phyloP scores from a whole-genome alignment of 345 rosid genomes.

The Linum trigynum region DNA sequence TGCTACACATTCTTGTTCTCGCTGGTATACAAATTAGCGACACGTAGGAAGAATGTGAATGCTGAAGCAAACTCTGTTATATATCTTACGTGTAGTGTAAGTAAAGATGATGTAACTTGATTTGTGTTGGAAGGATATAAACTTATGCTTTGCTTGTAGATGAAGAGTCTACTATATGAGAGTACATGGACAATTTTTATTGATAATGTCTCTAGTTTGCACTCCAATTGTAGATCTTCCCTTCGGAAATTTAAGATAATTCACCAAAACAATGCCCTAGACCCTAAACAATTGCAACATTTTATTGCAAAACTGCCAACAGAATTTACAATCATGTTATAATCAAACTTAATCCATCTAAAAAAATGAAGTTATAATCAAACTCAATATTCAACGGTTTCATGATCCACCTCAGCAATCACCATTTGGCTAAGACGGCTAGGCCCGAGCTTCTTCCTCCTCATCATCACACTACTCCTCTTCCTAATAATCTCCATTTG shows the following conservation, averaged over 20 bases:
- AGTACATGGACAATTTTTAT: too few relatives aligned
- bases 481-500: constrained; percentile 75
- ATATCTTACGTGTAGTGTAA: too few relatives aligned
- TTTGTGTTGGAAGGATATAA: too few relatives aligned
- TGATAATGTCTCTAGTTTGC: background rate
- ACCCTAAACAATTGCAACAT: constrained; percentile 4
- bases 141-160: too few relatives aligned
- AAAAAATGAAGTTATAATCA: background rate
- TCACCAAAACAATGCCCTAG: constrained; percentile 8
- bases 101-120: too few relatives aligned
- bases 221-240: background rate
- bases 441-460: constrained; percentile 79
- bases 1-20: too few relatives aligned
- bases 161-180: too few relatives aligned
- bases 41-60: too few relatives aligned
- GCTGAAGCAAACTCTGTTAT: too few relatives aligned
- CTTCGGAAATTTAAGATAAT: background rate
- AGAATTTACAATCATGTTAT: background rate
- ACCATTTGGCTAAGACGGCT: constrained; percentile 85
- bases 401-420: constrained; percentile 31
- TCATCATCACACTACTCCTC: constrained; percentile 34
- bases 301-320: background rate
- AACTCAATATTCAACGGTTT: background rate
- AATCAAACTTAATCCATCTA: background rate
- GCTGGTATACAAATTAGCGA: too few relatives aligned